Evolutionary conservation across 1,284 basidiomycete genomes (phyloP), one percentile per base, ranked within the genome.

Genomic region (Apiotrichum gamsii): DNA sequence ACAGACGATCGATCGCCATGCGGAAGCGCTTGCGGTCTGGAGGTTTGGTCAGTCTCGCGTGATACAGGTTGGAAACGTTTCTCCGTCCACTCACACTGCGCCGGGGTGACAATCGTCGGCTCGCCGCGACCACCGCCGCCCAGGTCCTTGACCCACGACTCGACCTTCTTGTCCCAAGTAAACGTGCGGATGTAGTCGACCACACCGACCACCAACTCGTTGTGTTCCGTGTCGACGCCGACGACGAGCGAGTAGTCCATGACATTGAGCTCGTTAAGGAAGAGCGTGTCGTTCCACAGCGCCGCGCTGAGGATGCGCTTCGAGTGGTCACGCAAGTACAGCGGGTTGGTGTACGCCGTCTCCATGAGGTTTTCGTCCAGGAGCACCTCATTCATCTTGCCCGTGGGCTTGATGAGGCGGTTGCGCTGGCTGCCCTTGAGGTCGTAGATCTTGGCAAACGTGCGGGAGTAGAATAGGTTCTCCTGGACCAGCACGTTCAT

Each of bases 191-290:
- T 70, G 47, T 70, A 72, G 45, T 72, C 90, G 53, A 98, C 91
- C 47, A 98, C 96, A n/a, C 95, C 94, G 32, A 95, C 82, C 14
- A 96, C 90, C 14, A 93, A 76, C 65, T 93, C 87, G 49, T 87
- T 84, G 55, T 80, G 84, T 43, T 78, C 75, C 54, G 81, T 82
- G 66, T 95, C 91, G 14, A 98, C 85, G 15, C 94, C 95, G 20
- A 93, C 90, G 33, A 98, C 85, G 15, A 99, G 76, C 18, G 93
- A 97, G 72, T 99, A 99, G 72, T 99, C 95, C 95, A 99, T 98
- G 46, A 96, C 90, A 65, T 97, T 95, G 57, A 96, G 84, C 56
- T 93, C 90, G 10, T 88, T 85, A 38, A 98, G 74, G 73, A 98
- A 98, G 4, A 78, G 73, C 31, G 75, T 90, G 69, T 98, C 95